Conservation (phyloP, 176 grass and related monocot species). For the Oryza glumipatula region DNA sequence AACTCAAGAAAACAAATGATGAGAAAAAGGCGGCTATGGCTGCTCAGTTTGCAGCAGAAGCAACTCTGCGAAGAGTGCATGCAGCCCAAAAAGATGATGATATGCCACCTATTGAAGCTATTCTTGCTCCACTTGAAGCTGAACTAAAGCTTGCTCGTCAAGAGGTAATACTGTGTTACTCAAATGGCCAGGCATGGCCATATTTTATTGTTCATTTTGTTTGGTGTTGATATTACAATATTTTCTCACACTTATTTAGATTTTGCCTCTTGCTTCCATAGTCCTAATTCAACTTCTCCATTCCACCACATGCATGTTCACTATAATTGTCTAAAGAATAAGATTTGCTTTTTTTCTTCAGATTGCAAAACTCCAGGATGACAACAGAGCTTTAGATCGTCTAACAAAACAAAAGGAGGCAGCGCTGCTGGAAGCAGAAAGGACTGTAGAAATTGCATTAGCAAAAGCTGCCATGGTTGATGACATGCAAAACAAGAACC, state of each 20-base stretch:
- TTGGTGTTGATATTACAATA: conserved; percentile 24
- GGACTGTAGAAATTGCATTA: conserved; percentile 86
- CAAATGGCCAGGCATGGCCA: not conserved
- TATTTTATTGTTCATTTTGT: not conserved
- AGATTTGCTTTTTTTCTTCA: conserved; percentile 45
- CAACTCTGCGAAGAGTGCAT: conserved; percentile 92
- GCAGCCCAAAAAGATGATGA: conserved; percentile 96
- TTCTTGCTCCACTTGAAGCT: conserved; percentile 96
- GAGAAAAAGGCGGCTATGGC: conserved; percentile 89
- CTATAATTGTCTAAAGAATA: conserved; percentile 25
- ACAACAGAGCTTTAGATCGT: conserved; percentile 91
- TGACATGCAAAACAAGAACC: conserved; percentile 98
- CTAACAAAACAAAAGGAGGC: conserved; percentile 98
- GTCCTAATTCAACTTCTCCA: not conserved
- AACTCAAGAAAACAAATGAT: conserved; percentile 96
- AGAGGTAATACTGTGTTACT: conserved; percentile 62
- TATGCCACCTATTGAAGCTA: conserved; percentile 96
- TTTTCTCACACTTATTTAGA: not conserved
- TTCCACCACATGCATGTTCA: conserved; percentile 19
- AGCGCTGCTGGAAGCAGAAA: conserved; percentile 89
- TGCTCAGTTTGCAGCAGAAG: conserved; percentile 95
- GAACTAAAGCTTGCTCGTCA: conserved; percentile 89
- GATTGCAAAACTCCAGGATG: conserved; percentile 95
- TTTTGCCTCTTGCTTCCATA: conserved; percentile 15
- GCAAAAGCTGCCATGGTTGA: conserved; percentile 96